Base-by-base conservation (phyloP, 2,329 filamentous ascomycete species). In the Plectosphaerella cucumerina region DNA sequence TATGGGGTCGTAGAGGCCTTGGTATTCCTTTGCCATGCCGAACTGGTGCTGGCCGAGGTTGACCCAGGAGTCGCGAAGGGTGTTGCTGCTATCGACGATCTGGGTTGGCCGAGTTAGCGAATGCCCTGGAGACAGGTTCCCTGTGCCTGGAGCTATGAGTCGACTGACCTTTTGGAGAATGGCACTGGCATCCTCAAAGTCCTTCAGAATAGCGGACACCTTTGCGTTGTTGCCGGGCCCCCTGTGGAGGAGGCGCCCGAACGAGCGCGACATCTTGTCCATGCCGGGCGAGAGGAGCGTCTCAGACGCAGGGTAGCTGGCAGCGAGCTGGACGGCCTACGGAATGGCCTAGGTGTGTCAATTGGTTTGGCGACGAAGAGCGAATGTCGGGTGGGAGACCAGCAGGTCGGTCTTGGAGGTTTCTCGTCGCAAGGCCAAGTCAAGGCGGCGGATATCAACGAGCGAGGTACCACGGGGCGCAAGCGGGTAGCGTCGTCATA, bases 21-120 rank as follows among this genome's bases (percentile, higher is more conserved):
- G 84, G 64, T 89, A 86, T 60, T 87, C 81, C 56, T 82, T 77
- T 46, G 84, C 73, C 52, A 88, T 75, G 41, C 82, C 79, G 53
- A 86, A 76, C 64, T 93, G 89, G 52, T 84, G 77, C 51, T 77
- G 78, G 51, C 89, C 78, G 57, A 93, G 84, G 53, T 83, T 80
- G 6, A 84, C 77, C 90, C 90, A 95, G 11, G 86, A 80, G 61
- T 93, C 87, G 62, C 86, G 83, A 85, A 89, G 94, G 64, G 83
- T 76, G 66, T 84, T 87, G 35, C 86, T 82, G 55, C 86, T 84
- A 57, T 90, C 86, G 59, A 91, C 82, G 59, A 94, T 82, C 87
- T 93, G 58, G 21, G n/a, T 18, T 42, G 39, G 17, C n/a, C 15
- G n/a, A 5, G n/a, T 42, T 21, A 42, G 39, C 6, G 15, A 11